Evolutionary conservation across 1,139 yeast genomes (phyloP), one percentile per base, ranked within the genome.

Genomic region (Pichia kudriavzevii): DNA sequence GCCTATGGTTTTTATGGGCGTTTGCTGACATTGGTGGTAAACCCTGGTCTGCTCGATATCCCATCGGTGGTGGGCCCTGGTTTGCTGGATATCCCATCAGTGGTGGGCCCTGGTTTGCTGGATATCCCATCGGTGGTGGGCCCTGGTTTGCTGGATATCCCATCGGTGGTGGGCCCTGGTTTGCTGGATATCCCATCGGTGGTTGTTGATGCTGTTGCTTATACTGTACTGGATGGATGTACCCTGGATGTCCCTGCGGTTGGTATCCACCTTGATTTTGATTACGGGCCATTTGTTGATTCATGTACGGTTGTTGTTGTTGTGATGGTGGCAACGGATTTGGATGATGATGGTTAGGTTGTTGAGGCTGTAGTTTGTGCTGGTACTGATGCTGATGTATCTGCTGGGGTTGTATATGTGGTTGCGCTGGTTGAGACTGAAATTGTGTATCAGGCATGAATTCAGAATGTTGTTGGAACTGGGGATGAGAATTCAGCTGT

Each of bases 11-110:
- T 35, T 31, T 22, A 30, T 10, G 20, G 21, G 31, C 37, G 32
- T 22, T 28, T 23, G 30, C 10, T 15, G 26, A 9, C 30, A 41
- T 29, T 18, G 39, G 20, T 17, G 28, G 34, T 8, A 28, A 29
- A 16, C 31, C 28, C 15, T 31, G 32, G 23, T 35, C 29, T 22
- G 37, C 36, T 14, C 28, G 43, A 28, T 30, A 36, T 12, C 28
- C 34, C n/a, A 21, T 23, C 10, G 15, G 17, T 12, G 34, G 34
- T n/a, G 15, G 18, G 4, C 29, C 37, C 21, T 25, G 30, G 8
- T 20, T 11, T 14, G 29, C n/a, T n/a, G n/a, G n/a, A n/a, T n/a
- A n/a, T n/a, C n/a, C n/a, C n/a, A n/a, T n/a, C n/a, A n/a, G 36
- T 17, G 24, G 35, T 20, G 21, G 31, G 14, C 37, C 35, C 13